These are phyloP conservation scores for Cyberlindnera mississippiensis DNA, from an alignment of 805 yeast species.

Conservation along the genomic window DNA sequence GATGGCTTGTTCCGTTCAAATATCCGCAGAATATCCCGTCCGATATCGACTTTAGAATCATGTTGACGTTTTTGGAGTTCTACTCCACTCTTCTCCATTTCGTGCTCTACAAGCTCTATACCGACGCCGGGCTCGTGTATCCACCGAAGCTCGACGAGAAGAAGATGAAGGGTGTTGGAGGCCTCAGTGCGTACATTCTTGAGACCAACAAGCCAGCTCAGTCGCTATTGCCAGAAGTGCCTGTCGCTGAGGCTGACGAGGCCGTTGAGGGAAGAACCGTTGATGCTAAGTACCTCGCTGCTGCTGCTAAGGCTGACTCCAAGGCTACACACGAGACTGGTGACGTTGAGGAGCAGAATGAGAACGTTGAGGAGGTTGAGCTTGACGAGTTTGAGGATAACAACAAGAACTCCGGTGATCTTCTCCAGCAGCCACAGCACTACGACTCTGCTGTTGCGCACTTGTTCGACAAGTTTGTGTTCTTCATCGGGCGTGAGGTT, in stretches of 20 bases:
- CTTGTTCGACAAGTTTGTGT: constrained; percentile 70
- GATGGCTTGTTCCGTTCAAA: constrained; percentile 97
- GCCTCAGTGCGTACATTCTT: constrained; percentile 77
- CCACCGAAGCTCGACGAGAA: constrained; percentile 77
- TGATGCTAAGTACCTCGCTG: constrained; percentile 46
- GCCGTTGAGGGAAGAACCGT: constrained; percentile 31
- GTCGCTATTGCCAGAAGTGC: constrained; percentile 25
- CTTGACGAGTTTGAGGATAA: constrained; percentile 72
- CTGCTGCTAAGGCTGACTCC: constrained; percentile 42
- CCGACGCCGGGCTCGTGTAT: constrained; percentile 79
- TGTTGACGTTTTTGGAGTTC: constrained; percentile 95
- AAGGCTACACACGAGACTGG: constrained; percentile 35
- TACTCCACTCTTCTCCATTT: constrained; percentile 90
- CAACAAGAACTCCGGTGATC: constrained; percentile 61
- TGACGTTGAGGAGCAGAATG: constrained; percentile 32
- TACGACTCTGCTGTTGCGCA: constrained; percentile 55
- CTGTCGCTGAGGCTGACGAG: constrained; percentile 29
- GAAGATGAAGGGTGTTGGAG: constrained; percentile 83
- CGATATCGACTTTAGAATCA: constrained; percentile 93
- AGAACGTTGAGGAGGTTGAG: constrained; percentile 41
- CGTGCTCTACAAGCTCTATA: constrained; percentile 78
- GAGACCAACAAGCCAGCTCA: constrained; percentile 40
- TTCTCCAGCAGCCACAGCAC: constrained; percentile 66
- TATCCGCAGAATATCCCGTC: constrained; percentile 94
- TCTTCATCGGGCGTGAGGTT: constrained; percentile 93